Conservation (phyloP, 2,329 filamentous ascomycete genomes). For the Diaporthe capsici region DNA sequence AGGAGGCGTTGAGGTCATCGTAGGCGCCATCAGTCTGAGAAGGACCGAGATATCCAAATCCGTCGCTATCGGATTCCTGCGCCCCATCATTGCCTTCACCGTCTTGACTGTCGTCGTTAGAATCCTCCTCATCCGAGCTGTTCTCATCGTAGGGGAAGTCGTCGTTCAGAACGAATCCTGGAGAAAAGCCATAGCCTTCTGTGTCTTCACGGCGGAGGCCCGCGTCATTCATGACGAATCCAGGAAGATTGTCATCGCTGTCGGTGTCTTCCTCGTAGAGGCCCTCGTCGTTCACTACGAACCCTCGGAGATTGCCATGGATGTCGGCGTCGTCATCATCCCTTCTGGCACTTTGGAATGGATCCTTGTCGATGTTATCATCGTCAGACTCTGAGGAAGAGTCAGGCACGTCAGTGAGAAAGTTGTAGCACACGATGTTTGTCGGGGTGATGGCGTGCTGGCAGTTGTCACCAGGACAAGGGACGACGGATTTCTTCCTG, state of each 20-base stretch:
- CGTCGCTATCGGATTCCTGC: background rate
- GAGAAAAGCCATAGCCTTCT: too few relatives aligned
- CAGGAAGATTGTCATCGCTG: too few relatives aligned
- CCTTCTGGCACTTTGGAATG: background rate
- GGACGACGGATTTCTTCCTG: background rate
- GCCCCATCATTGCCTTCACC: background rate
- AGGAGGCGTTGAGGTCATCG: background rate
- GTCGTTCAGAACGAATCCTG: conserved; percentile 1
- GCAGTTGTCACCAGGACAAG: conserved; percentile 15
- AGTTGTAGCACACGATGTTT: conserved; percentile 28
- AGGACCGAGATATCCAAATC: background rate
- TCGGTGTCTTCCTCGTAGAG: too few relatives aligned
- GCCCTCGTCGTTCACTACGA: background rate
- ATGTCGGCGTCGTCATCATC: background rate
- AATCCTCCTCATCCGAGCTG: background rate
- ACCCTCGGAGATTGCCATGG: background rate
- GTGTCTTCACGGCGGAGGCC: too few relatives aligned
- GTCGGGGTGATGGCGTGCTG: background rate
- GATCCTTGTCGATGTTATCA: background rate
- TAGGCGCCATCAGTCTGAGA: background rate
- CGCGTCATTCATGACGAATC: too few relatives aligned
- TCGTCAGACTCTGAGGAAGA: background rate
- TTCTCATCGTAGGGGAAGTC: background rate
- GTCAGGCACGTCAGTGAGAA: conserved; percentile 9
- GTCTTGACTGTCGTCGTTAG: background rate